phyloP scores from a whole-genome alignment of 2,329 filamentous ascomycete genomes.

The Cercospora berteroae region DNA sequence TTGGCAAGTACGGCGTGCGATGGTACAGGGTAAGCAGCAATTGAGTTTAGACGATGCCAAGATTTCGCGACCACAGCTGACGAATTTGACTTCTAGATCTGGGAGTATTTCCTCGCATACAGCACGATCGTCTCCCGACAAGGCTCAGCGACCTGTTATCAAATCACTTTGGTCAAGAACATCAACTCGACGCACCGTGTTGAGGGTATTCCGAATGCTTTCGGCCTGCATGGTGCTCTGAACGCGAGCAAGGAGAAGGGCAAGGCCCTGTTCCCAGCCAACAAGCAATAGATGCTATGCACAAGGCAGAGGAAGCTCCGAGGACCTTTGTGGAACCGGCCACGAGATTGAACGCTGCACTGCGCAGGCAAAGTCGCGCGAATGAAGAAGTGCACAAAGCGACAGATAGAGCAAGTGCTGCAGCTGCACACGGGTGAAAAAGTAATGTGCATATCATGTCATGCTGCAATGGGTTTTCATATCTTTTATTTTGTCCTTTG shows the following conservation, averaged over 20 bases:
- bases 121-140: slow-evolving; percentile 82
- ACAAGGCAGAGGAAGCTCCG: not conserved
- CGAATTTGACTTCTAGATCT: slow-evolving; percentile 57
- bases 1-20: slow-evolving; percentile 88
- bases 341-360: not conserved
- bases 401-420: not conserved
- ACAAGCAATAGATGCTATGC: not conserved
- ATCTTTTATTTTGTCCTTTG: not conserved
- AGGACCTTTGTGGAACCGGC: not conserved
- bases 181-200: slow-evolving; percentile 82
- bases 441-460: not conserved
- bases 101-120: slow-evolving; percentile 87
- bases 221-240: slow-evolving; percentile 65
- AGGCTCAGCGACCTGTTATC: slow-evolving; percentile 80
- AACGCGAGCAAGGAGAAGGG: slow-evolving; percentile 45
- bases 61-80: slow-evolving; percentile 7
- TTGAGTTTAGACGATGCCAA: not conserved
- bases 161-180: slow-evolving; percentile 86
- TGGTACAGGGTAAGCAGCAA: slow-evolving; percentile 80
- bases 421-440: not conserved
- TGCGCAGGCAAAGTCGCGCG: not conserved
- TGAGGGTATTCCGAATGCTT: slow-evolving; percentile 69
- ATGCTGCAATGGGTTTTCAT: not conserved
- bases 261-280: slow-evolving; percentile 33
- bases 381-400: not conserved